Base-by-base conservation (phyloP, 345 rosid genomes). In the Raphanus sativus region DNA sequence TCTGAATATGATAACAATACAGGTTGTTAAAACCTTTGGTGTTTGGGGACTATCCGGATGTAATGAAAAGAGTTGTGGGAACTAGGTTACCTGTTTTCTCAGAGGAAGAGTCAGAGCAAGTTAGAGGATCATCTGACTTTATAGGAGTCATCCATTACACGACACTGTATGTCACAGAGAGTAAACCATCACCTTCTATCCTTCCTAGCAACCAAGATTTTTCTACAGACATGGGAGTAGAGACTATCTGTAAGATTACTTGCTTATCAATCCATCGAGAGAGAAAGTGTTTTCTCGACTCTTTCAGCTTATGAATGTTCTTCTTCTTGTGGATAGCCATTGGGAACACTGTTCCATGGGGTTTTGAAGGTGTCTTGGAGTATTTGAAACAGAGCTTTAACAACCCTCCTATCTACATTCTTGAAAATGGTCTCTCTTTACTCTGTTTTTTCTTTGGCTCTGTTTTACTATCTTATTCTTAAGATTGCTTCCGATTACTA, bases 1-100 rank as follows among this genome's bases (percentile, higher is more conserved):
- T 40, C 56, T 52, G 65, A 25, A 8, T 25, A 8, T 42, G 34
- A 59, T 8, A 26, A 26, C 21, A 33, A 30, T 34, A 1, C 12
- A 93, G 96, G 96, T 66, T 87, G 67, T 56, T 82, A 24, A 70
- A 89, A 76, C 96, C 97, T 3, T 71, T 91, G 83, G 75, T 87
- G 16, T 86, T 73, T 75, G 96, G 98, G 8, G 94, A 94, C 58
- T 91, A 91, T 76, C 97, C 98, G 0, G 77, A 81, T 42, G 73
- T 28, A 65, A 88, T 91, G 96, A 90, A 88, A 81, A 81, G 78
- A 68, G 85, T 26, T 38, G 83, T 75, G 11, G 94, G 90, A 30
- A 77, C 90, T 4, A 94, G 96, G 67, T 77, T 94, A 67, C 96
- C 96, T 1, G 65, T 69, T 69, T 90, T 91, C 84, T 80, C 89